Evolutionary conservation across 495 filamentous ascomycete species (phyloP).

Genomic region (Cudoniella acicularis): DNA sequence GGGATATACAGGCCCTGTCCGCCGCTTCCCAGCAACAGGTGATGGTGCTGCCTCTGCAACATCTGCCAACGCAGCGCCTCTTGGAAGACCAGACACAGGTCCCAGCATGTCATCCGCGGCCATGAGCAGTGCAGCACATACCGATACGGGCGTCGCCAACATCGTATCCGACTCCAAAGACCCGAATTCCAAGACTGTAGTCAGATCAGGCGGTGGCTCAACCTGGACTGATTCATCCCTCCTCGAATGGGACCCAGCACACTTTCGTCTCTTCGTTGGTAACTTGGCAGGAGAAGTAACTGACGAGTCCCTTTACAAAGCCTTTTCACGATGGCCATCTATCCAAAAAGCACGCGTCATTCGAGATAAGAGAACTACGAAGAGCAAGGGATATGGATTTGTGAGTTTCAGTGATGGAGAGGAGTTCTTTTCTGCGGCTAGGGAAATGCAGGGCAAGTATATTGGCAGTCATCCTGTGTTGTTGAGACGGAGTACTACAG

Average conservation of each 20-base stretch:
- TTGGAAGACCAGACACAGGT: conserved; percentile 31
- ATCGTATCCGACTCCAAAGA: conserved; percentile 38
- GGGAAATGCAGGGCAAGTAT: conserved; percentile 99
- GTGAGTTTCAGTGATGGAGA: conserved; percentile 94
- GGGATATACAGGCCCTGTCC: conserved; percentile 20
- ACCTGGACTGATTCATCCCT: conserved; percentile 83
- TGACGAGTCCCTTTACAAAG: conserved; percentile 90
- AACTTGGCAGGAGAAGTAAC: conserved; percentile 99
- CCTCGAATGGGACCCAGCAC: conserved; percentile 93
- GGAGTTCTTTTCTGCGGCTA: conserved; percentile 89
- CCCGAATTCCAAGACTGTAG: conserved; percentile 65
- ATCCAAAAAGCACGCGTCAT: conserved; percentile 93
- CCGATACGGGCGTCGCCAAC: conserved; percentile 41
- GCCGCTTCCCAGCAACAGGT: conserved; percentile 12
- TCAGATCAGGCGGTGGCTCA: conserved; percentile 83
- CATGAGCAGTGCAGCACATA: conserved; percentile 34
- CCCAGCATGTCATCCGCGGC: conserved; percentile 30
- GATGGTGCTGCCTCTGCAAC: conserved; percentile 27
- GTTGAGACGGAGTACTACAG: conserved; percentile 81
- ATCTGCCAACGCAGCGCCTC: conserved; percentile 44
- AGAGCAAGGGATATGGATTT: conserved; percentile 94
- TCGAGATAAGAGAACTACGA: conserved; percentile 89
- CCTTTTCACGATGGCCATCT: conserved; percentile 82
- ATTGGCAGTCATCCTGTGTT: conserved; percentile 94
- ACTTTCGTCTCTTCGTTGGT: conserved; percentile 92